Evolutionary conservation across 495 filamentous ascomycete species (phyloP).

Genomic region (Daldinia bambusicola): DNA sequence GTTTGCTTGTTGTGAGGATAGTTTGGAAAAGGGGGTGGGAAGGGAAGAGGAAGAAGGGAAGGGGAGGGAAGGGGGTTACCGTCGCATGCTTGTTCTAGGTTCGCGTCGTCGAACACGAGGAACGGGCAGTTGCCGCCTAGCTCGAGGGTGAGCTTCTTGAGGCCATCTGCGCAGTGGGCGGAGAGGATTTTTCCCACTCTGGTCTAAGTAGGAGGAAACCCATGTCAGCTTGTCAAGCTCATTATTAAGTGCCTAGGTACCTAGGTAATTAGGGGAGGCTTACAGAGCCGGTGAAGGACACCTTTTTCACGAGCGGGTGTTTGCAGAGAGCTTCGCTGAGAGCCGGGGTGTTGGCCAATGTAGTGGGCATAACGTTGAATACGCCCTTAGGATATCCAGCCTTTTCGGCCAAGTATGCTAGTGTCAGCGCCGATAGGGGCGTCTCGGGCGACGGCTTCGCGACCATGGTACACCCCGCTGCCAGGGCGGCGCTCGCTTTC

Average conservation of each 20-base stretch:
- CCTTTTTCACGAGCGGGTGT: slow-evolving; percentile 72
- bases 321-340: slow-evolving; percentile 73
- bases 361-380: slow-evolving; percentile 68
- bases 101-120: slow-evolving; percentile 78
- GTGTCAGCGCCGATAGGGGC: slow-evolving; percentile 64
- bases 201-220: slow-evolving; percentile 22
- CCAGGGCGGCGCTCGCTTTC: slow-evolving; percentile 74
- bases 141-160: slow-evolving; percentile 79
- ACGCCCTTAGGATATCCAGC: slow-evolving; percentile 70
- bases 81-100: slow-evolving; percentile 69
- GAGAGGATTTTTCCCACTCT: slow-evolving; percentile 50
- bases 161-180: slow-evolving; percentile 60
- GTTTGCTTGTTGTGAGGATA: too few relatives aligned
- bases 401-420: slow-evolving; percentile 66
- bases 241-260: not conserved
- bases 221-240: not conserved
- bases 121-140: slow-evolving; percentile 81
- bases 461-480: slow-evolving; percentile 76
- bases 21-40: too few relatives aligned
- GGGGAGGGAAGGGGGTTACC: slow-evolving; percentile 44
- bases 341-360: slow-evolving; percentile 70
- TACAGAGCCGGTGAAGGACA: slow-evolving; percentile 73
- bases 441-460: slow-evolving; percentile 75
- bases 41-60: too few relatives aligned
- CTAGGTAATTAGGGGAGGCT: not conserved